Evolutionary conservation across 106 monocot species (phyloP).

Genomic region (Dendrobium nobile): DNA sequence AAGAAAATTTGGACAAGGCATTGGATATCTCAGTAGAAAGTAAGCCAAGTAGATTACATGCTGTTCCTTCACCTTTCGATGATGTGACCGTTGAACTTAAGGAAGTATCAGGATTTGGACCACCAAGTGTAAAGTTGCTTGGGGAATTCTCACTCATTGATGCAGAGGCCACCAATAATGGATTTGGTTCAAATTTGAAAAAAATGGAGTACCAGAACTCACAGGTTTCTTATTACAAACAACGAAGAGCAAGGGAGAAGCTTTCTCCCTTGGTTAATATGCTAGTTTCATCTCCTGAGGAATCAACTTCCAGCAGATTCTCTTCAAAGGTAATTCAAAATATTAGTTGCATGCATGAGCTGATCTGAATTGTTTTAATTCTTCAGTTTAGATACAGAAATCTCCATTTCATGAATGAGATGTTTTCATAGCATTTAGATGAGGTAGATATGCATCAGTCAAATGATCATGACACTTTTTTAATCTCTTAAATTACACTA

Average conservation of each 20-base stretch:
- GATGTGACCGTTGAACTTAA: background rate
- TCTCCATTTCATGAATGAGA: background rate
- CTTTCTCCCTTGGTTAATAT: background rate
- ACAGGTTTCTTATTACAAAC: background rate
- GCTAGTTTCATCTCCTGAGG: background rate
- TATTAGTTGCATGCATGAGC: background rate
- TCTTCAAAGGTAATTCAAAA: background rate
- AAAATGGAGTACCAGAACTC: background rate
- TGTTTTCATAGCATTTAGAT: background rate
- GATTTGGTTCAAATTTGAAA: background rate
- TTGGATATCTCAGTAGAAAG: background rate
- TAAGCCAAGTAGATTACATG: background rate
- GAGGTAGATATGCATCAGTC: background rate
- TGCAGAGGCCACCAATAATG: background rate
- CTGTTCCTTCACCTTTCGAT: background rate
- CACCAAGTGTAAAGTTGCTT: slow-evolving; percentile 27
- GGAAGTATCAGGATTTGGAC: background rate
- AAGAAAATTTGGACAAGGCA: background rate
- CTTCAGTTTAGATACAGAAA: background rate
- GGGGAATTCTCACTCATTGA: slow-evolving; percentile 17
- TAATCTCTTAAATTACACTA: background rate
- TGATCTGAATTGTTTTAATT: background rate
- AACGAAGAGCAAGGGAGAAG: background rate
- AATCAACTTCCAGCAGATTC: slow-evolving; percentile 2
- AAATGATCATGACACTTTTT: background rate